phyloP scores from a whole-genome alignment of 1,284 basidiomycete genomes.

The Ganoderma sp. region DNA sequence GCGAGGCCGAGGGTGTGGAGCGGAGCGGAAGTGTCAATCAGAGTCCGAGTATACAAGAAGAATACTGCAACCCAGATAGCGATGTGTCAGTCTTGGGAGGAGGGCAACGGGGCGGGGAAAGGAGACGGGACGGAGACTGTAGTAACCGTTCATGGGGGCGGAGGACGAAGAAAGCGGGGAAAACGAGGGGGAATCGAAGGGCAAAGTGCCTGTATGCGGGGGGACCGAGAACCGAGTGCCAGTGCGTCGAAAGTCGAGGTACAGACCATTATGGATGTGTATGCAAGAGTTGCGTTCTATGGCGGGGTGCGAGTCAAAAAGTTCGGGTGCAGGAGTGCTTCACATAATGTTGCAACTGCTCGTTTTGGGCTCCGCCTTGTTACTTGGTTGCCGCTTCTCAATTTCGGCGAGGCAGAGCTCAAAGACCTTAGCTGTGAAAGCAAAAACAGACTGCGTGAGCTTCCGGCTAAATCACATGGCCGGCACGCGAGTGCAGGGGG shows the following conservation, averaged over 20 bases:
- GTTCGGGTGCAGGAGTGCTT: slow-evolving; percentile 35
- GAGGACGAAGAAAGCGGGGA: slow-evolving; percentile 6
- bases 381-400: slow-evolving; percentile 70
- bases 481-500: slow-evolving; percentile 11
- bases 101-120: slow-evolving; percentile 5
- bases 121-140: background rate
- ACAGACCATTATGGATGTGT: slow-evolving; percentile 35
- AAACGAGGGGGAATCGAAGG: slow-evolving; percentile 14
- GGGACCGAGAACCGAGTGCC: slow-evolving; percentile 11
- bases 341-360: slow-evolving; percentile 76
- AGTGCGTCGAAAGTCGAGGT: slow-evolving; percentile 14
- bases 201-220: slow-evolving; percentile 21
- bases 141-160: slow-evolving; percentile 4
- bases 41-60: slow-evolving; percentile 33
- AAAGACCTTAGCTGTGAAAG: slow-evolving; percentile 77
- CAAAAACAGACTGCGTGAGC: slow-evolving; percentile 19
- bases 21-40: slow-evolving; percentile 27
- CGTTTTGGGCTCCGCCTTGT: slow-evolving; percentile 62
- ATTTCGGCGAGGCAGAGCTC: slow-evolving; percentile 89
- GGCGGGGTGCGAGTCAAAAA: slow-evolving; percentile 11
- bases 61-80: slow-evolving; percentile 29
- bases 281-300: slow-evolving; percentile 34
- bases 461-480: background rate
- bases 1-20: slow-evolving; percentile 12
- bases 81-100: slow-evolving; percentile 26